These are phyloP conservation scores for Exophiala sp. DNA, from an alignment of 2,329 filamentous ascomycete genomes.

Conservation along the genomic window DNA sequence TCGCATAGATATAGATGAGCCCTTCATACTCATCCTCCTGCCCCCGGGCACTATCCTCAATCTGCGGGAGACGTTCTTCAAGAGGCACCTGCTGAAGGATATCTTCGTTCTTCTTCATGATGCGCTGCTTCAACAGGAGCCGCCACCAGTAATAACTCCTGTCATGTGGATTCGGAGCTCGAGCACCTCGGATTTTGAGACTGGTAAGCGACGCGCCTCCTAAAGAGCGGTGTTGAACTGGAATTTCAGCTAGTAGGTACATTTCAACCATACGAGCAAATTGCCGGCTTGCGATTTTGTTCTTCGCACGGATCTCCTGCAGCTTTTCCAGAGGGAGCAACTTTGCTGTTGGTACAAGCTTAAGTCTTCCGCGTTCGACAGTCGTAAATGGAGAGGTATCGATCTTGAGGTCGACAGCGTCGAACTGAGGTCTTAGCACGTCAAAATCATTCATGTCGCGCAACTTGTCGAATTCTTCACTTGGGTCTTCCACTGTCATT, in stretches of 20 bases:
- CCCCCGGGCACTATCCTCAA: constrained; percentile 57
- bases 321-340: constrained; percentile 53
- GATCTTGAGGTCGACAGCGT: constrained; percentile 47
- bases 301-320: constrained; percentile 47
- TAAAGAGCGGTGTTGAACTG: constrained; percentile 44
- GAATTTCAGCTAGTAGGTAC: constrained; percentile 58
- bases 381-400: constrained; percentile 37
- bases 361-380: constrained; percentile 35
- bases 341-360: constrained; percentile 48
- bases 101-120: constrained; percentile 60
- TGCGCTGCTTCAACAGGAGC: constrained; percentile 59
- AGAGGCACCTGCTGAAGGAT: constrained; percentile 57
- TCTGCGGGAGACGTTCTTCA: constrained; percentile 55
- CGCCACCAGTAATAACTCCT: constrained; percentile 64
- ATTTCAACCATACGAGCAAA: constrained; percentile 62
- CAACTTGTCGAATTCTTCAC: constrained; percentile 63
- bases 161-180: constrained; percentile 53
- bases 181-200: constrained; percentile 45
- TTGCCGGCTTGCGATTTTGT: constrained; percentile 60
- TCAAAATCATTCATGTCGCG: constrained; percentile 61
- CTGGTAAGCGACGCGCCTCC: constrained; percentile 51
- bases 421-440: constrained; percentile 51
- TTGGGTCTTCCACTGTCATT: constrained; percentile 91
- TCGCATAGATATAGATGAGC: constrained; percentile 45
- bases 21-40: constrained; percentile 59